A percentile compares a stretch with the other conserved stretches of the same genome.
Conservation (phyloP, 148 eudicot species). For the Fagopyrum homotropicum region DNA sequence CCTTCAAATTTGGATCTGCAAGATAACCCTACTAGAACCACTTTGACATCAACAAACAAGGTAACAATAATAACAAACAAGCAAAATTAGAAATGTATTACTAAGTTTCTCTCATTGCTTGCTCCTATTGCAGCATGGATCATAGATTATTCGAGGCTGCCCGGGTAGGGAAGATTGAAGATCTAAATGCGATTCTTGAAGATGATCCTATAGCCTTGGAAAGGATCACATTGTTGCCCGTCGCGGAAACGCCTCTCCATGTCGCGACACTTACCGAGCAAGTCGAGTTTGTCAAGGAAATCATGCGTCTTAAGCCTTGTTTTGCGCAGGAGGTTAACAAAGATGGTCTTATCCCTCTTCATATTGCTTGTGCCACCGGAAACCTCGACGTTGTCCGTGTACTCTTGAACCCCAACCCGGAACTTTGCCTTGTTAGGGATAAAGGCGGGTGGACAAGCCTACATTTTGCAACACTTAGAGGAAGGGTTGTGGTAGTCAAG, state of each 20-base stretch:
- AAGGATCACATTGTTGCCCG: not conserved
- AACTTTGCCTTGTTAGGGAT: not conserved
- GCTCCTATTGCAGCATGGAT: not conserved
- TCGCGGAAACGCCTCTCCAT: not conserved
- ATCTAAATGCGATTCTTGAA: not conserved
- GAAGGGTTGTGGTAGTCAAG: not conserved
- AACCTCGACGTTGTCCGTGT: not conserved
- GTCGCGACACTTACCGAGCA: not conserved
- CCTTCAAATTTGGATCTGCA: not conserved
- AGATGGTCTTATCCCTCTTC: not conserved
- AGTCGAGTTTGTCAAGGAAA: constrained; percentile 1
- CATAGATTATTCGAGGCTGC: not conserved
- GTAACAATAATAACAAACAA: not conserved
- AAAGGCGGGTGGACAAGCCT: not conserved
- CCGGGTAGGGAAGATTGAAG: not conserved
- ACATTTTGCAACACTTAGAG: not conserved
- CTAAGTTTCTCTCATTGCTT: not conserved
- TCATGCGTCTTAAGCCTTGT: not conserved
- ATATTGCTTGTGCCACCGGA: not conserved
- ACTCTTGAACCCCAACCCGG: not conserved
- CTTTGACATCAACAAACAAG: no score
- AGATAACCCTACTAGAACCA: not conserved
- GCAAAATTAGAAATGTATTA: no score
- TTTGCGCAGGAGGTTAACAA: not conserved
- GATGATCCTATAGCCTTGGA: not conserved